phyloP scores from a whole-genome alignment of 192 early-diverging fungal genomes.

The Backusella morwellensis region DNA sequence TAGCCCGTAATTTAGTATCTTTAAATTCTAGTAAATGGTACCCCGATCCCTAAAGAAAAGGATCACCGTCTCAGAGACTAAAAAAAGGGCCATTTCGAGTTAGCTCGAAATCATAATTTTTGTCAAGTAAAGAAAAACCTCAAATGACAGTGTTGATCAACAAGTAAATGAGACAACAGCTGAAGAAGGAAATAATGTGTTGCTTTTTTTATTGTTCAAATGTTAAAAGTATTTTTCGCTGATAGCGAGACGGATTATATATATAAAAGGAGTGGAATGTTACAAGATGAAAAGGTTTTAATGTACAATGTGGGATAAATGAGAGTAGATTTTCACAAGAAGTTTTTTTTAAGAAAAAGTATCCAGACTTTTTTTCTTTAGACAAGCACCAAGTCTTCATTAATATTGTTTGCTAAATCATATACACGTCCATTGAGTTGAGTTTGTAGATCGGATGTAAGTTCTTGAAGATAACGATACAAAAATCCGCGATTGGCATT shows the following conservation, averaged over 20 bases:
- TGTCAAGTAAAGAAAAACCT: not conserved
- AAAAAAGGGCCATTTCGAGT: not conserved
- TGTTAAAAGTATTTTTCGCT: not conserved
- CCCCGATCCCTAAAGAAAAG: not conserved
- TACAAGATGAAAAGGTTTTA: slow-evolving; percentile 2
- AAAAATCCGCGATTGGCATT: not conserved
- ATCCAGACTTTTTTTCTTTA: not conserved
- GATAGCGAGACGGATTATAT: not conserved
- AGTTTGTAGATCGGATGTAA: slow-evolving; percentile 3
- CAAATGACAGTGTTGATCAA: not conserved
- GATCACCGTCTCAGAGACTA: not conserved
- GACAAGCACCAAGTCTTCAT: not conserved
- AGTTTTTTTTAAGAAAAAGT: not conserved
- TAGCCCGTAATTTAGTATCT: no score
- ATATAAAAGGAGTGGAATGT: slow-evolving; percentile 1
- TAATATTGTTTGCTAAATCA: not conserved
- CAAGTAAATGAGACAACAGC: not conserved
- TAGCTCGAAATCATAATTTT: not conserved
- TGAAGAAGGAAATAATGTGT: not conserved
- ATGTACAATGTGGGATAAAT: not conserved
- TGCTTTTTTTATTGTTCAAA: not conserved
- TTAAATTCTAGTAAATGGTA: no score
- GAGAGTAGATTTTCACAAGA: slow-evolving; percentile 1
- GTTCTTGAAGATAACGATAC: not conserved
- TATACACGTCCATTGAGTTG: not conserved